Evolutionary conservation across 257 asterid genomes (phyloP).

Genomic region (Lithospermum erythrorhizon): DNA sequence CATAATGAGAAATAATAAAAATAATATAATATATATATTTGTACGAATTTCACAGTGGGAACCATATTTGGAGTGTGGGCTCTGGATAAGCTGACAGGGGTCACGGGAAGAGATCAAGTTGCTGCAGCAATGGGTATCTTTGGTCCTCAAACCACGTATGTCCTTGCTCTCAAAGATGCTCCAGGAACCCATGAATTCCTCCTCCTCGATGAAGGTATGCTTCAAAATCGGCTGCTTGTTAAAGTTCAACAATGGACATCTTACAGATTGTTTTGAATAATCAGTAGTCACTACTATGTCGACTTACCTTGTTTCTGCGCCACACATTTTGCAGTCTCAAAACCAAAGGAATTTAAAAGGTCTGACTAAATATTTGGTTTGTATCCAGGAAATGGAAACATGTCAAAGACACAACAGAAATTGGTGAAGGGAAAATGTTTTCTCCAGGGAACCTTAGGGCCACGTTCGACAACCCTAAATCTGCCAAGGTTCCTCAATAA

Average conservation of each 20-base stretch:
- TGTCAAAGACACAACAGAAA: slow-evolving; percentile 85
- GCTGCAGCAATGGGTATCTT: slow-evolving; percentile 99
- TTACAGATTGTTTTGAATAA: no score
- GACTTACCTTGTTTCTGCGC: no score
- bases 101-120: slow-evolving; percentile 79
- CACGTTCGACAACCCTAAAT: slow-evolving; percentile 35
- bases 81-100: slow-evolving; percentile 84
- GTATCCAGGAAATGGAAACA: slow-evolving; percentile 77
- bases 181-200: slow-evolving; percentile 98
- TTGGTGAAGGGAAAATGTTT: slow-evolving; percentile 94
- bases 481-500: slow-evolving; percentile 24
- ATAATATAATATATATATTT: no score
- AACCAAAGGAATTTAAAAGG: no score
- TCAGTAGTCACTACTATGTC: no score
- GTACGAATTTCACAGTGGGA: slow-evolving; percentile 94
- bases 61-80: slow-evolving; percentile 98
- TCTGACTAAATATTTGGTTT: no score
- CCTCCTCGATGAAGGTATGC: slow-evolving; percentile 97
- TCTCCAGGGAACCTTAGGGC: slow-evolving; percentile 61
- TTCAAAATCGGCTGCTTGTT: no score
- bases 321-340: no score
- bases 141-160: slow-evolving; percentile 92
- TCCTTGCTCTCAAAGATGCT: slow-evolving; percentile 77
- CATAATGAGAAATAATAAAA: no score
- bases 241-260: no score